Percentiles rank a stretch among this genome's conserved stretches.
Evolutionary conservation across 2,329 filamentous ascomycete genomes (phyloP).

Genomic region (Pseudogymnoascus sp.): DNA sequence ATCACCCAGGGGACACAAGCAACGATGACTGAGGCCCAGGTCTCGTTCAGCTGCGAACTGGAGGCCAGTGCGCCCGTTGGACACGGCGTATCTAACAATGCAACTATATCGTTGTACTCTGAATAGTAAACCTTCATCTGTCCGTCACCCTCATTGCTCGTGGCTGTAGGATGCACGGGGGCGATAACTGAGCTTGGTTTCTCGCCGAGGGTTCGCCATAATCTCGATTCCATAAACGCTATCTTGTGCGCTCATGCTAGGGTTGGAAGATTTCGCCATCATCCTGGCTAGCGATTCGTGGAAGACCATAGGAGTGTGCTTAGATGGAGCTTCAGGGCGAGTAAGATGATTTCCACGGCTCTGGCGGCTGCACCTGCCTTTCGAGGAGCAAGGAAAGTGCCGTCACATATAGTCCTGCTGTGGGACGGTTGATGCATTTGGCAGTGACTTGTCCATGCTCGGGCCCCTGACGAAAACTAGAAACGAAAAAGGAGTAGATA

Average conservation of each 20-base stretch:
- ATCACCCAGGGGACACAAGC: not conserved
- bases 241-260: not conserved
- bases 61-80: not conserved
- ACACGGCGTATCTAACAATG: not conserved
- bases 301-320: not conserved
- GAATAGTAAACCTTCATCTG: slow-evolving; percentile 1
- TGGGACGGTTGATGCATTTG: slow-evolving; percentile 2
- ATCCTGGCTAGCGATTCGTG: not conserved
- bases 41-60: not conserved
- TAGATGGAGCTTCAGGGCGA: not conserved
- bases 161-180: not conserved
- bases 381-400: not conserved
- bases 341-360: slow-evolving; percentile 1
- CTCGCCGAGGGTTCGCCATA: not conserved
- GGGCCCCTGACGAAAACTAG: slow-evolving; percentile 6
- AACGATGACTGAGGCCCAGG: not conserved
- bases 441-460: not conserved
- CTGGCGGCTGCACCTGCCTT: not conserved
- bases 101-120: not conserved
- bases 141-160: not conserved
- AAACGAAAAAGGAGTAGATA: slow-evolving; percentile 4
- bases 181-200: not conserved
- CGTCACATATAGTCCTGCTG: not conserved
- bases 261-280: not conserved
- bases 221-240: not conserved